Evolutionary conservation across 2,329 filamentous ascomycete species (phyloP), one percentile per base, ranked within the genome.

Genomic region (Sclerotinia trifoliorum): DNA sequence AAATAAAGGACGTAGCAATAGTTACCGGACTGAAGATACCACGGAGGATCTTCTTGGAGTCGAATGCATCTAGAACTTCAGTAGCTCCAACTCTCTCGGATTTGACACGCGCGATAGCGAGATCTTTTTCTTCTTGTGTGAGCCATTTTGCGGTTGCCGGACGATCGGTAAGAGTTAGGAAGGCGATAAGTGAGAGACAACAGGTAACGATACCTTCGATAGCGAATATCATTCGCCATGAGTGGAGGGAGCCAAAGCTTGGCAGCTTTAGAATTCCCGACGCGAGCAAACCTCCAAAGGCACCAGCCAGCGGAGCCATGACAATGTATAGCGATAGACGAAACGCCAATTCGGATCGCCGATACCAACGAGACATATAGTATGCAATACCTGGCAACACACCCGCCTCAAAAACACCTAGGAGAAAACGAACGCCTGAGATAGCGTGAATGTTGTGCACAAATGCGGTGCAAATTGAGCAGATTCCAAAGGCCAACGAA

Each of bases 311-410:
- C 0, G 89, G 88, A 0, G 88, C 86, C 84, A 88, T 90, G 67
- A 91, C 87, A 66, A 92, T 86, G 78, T 91, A 92, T 2, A 91
- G 79, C 0, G 87, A 85, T 0, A 92, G 80, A 0, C 89, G 83
- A 76, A 91, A 91, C 0, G 86, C 84, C 7, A 92, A 80, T 77
- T 93, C 90, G 62, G 83, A 84, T 44, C 87, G 82, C n/a, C 88
- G 82, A 72, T 92, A 92, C 89, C 89, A 92, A 64, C 89, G 81
- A 0, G 85, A 88, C 26, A 92, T 79, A 73, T 92, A 92, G 78
- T 92, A 93, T 0, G 89, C 88, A 52, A 91, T 90, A 0, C 90
- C 90, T 0, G 90, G 90, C 58, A 75, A 61, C 72, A 75, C 73
- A 19, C 90, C 90, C 0, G 90, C 88, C 78, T 93, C 90, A 68